phyloP scores from a whole-genome alignment of 495 filamentous ascomycete genomes.

The Penicillium parvum region DNA sequence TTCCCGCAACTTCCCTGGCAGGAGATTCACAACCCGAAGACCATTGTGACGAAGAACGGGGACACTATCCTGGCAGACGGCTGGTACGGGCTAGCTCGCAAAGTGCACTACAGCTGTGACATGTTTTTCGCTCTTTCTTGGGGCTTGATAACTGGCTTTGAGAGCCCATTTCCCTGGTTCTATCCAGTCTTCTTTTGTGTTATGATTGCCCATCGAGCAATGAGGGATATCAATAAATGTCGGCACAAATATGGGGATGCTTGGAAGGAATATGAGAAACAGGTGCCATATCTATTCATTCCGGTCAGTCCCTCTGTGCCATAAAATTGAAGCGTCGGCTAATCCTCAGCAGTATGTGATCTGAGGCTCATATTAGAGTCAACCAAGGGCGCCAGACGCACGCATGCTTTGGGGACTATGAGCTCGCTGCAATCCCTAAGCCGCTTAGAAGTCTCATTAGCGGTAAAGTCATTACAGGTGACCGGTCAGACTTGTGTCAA shows the following conservation, averaged over 20 bases:
- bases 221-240: constrained; percentile 77
- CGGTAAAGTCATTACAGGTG: too few relatives aligned
- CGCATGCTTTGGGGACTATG: too few relatives aligned
- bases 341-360: too few relatives aligned
- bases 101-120: constrained; percentile 90
- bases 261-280: constrained; percentile 82
- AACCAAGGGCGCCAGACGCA: too few relatives aligned
- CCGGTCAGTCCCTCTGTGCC: too few relatives aligned
- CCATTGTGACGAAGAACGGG: constrained; percentile 68
- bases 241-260: constrained; percentile 81
- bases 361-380: too few relatives aligned
- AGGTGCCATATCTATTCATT: constrained; percentile 89
- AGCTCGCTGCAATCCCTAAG: too few relatives aligned
- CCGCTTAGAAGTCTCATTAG: too few relatives aligned
- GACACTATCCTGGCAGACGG: constrained; percentile 77
- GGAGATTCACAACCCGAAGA: constrained; percentile 66
- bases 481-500: too few relatives aligned
- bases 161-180: constrained; percentile 77
- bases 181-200: constrained; percentile 80
- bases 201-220: constrained; percentile 87
- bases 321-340: too few relatives aligned
- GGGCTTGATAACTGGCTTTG: constrained; percentile 59
- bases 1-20: constrained; percentile 91
- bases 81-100: constrained; percentile 86
- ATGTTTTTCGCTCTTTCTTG: constrained; percentile 67